Evolutionary conservation across 2,329 filamentous ascomycete genomes (phyloP), one percentile per base, ranked within the genome.

Genomic region (Exophiala alcalophila): DNA sequence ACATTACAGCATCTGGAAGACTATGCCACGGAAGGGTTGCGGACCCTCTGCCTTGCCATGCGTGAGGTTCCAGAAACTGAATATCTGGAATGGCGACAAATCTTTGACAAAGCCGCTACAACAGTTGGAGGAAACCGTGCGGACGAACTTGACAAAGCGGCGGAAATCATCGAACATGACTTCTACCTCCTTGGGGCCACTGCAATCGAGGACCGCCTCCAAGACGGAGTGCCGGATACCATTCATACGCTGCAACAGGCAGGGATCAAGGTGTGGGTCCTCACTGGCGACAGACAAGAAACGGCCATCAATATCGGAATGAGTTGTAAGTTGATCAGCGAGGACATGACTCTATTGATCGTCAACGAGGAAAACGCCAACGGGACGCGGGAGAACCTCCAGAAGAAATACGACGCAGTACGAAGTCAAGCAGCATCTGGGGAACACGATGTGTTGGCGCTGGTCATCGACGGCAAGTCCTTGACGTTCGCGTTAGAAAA

Each of bases 281-380:
- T 98, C 65, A 98, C 92, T 26, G 92, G 92, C 57, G 92, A 98
- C 71, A 81, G 92, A 58, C 94, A 98, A 67, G 92, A 98, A 67
- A 98, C 92, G 19, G 92, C 92, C 43, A 98, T 98, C 77, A 98
- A 98, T 65, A 98, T 98, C 55, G 92, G 94, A 53, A 98, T 98
- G 92, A 96, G 89, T 64, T 98, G 92, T 70, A 97, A 97, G 69
- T 77, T 98, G 35, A 87, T 98, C 48, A 95, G 89, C 55, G 92
- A 98, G 66, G 94, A 98, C 58, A 98, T 98, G 92, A 95, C 92
- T 60, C 76, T 98, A 8, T 72, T 98, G 40, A 96, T 98, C 57
- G 78, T 98, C 60, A 98, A 98, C 60, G 92, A 98, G 62, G 90
- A 97, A 57, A 77, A 71, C 34, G 76, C 88, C 10, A 72, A 76